Evolutionary conservation across 2,329 filamentous ascomycete species (phyloP).

Genomic region (Arachnopeziza araneosa): DNA sequence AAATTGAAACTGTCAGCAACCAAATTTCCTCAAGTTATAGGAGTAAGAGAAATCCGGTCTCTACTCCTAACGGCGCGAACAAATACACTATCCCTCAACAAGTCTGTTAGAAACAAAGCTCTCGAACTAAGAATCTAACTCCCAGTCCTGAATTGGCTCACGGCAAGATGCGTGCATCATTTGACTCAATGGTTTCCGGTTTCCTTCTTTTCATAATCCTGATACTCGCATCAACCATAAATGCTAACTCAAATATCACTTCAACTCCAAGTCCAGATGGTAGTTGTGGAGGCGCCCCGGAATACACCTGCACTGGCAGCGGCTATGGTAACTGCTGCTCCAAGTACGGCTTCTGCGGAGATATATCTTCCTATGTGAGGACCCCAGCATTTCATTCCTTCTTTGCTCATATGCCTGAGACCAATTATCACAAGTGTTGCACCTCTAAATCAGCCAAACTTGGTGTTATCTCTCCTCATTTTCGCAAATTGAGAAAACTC

Average conservation of each 20-base stretch:
- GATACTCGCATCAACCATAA: neutral
- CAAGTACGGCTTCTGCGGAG: constrained; percentile 6
- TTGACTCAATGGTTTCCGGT: neutral
- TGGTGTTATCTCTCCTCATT: neutral
- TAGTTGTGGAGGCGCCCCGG: constrained; percentile 3
- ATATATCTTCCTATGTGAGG: constrained; percentile 2
- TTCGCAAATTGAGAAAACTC: neutral
- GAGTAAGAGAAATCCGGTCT: neutral
- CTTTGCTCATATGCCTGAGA: too few species aligned
- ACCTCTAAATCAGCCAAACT: too few species aligned
- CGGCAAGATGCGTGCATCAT: neutral
- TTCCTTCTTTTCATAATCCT: neutral
- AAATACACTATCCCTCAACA: neutral
- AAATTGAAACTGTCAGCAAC: neutral
- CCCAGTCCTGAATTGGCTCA: neutral
- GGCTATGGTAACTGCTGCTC: constrained; percentile 8
- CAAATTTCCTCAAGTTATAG: neutral
- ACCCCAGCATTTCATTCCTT: neutral
- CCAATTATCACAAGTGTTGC: too few species aligned
- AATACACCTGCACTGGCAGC: constrained; percentile 3
- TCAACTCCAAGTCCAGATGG: constrained; percentile 1
- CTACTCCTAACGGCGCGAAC: neutral
- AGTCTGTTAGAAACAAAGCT: neutral
- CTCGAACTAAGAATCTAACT: neutral
- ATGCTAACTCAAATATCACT: neutral